These are phyloP conservation scores for Leccinum longicurvipes DNA, from an alignment of 768 basidiomycete genomes.

Conservation along the genomic window DNA sequence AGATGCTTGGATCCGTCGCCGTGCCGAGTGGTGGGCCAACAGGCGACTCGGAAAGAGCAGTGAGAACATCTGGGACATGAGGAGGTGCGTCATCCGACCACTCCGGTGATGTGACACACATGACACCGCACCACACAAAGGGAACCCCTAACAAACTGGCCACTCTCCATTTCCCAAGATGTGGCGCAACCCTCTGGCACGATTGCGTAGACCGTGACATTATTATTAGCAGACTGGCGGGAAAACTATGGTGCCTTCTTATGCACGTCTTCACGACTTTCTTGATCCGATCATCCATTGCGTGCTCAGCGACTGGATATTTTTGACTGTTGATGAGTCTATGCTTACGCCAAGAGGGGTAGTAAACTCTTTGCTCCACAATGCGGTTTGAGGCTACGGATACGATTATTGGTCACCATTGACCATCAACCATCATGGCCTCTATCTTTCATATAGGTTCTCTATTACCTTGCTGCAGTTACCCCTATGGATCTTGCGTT, in stretches of 20 bases:
- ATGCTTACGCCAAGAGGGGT: not conserved
- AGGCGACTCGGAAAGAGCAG: conserved; percentile 75
- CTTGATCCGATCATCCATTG: not conserved
- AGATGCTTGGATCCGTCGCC: conserved; percentile 78
- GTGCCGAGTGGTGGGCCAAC: conserved; percentile 94
- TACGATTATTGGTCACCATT: not conserved
- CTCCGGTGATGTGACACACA: not conserved
- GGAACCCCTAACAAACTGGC: conserved; percentile 28
- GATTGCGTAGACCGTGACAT: conserved; percentile 15
- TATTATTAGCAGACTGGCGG: not conserved
- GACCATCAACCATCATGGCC: too few species aligned
- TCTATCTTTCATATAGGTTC: conserved; percentile 46
- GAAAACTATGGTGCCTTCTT: not conserved
- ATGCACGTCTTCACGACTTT: not conserved
- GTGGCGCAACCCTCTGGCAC: conserved; percentile 19
- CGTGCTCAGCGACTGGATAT: not conserved
- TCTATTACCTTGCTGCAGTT: conserved; percentile 41
- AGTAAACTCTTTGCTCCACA: too few species aligned
- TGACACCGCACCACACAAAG: conserved; percentile 9
- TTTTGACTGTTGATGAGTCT: not conserved
- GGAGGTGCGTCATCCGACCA: conserved; percentile 58
- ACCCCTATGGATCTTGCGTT: conserved; percentile 46
- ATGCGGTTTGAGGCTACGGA: too few species aligned
- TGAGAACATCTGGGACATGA: conserved; percentile 91
- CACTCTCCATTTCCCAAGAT: conserved; percentile 22